Conservation (phyloP, 805 yeast species). For the Kodamaea laetipori region DNA sequence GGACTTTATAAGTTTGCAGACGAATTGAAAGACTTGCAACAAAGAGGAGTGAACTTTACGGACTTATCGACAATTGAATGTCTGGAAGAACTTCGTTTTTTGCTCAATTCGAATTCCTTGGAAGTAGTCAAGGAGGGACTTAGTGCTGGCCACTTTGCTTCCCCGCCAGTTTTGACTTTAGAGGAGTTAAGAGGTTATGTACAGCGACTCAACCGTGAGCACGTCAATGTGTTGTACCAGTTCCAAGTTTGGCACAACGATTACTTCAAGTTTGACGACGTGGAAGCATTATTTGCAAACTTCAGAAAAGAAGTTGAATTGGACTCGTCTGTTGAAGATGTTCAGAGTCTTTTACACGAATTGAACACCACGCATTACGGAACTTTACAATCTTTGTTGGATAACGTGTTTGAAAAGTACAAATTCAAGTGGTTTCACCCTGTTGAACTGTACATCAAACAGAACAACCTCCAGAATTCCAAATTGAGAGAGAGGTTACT, state of each 20-base stretch:
- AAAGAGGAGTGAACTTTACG: background rate
- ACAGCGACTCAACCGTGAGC: background rate
- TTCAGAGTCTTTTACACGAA: slow-evolving; percentile 2
- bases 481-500: slow-evolving; percentile 5
- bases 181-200: background rate
- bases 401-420: slow-evolving; percentile 6
- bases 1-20: slow-evolving; percentile 9
- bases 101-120: background rate
- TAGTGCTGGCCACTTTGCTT: slow-evolving; percentile 10
- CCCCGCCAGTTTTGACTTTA: slow-evolving; percentile 2
- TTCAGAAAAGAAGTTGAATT: background rate
- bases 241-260: slow-evolving; percentile 11
- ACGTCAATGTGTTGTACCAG: slow-evolving; percentile 3
- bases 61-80: slow-evolving; percentile 3
- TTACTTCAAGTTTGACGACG: slow-evolving; percentile 11
- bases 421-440: slow-evolving; percentile 11
- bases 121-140: slow-evolving; percentile 7
- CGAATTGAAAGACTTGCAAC: slow-evolving; percentile 2
- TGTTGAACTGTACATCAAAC: slow-evolving; percentile 4
- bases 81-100: slow-evolving; percentile 4
- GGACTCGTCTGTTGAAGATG: background rate
- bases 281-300: background rate
- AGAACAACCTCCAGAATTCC: background rate
- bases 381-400: slow-evolving; percentile 11
- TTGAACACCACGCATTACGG: slow-evolving; percentile 8